Percentiles rank a stretch among this genome's conserved stretches.
Evolutionary conservation across 129 eudicot species (phyloP).

Genomic region (Escallonia rubra): DNA sequence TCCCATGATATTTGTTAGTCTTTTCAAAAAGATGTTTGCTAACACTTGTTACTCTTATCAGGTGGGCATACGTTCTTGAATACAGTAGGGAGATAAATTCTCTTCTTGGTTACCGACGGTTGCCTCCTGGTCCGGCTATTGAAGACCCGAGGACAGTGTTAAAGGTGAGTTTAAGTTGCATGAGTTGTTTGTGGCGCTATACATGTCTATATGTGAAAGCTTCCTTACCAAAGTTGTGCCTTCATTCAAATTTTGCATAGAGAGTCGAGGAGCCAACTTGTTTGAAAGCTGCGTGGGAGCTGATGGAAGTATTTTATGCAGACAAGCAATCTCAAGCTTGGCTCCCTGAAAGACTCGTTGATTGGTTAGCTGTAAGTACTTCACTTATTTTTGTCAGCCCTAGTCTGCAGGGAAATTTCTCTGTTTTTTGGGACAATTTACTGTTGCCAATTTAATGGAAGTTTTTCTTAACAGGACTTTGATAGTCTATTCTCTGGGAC

Average conservation of each 20-base stretch:
- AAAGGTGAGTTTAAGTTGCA: constrained; percentile 36
- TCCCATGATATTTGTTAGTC: constrained; percentile 3
- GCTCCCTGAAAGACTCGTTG: constrained; percentile 83
- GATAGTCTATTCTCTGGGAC: constrained; percentile 58
- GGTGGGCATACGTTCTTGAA: constrained; percentile 73
- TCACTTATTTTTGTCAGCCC: not conserved
- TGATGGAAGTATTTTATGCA: constrained; percentile 84
- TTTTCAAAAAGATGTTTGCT: constrained; percentile 5
- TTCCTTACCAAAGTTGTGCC: not conserved
- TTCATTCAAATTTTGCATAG: constrained; percentile 28
- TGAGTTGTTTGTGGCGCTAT: constrained; percentile 1
- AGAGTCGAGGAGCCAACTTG: constrained; percentile 60
- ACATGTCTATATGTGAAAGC: constrained; percentile 1
- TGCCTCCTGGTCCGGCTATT: constrained; percentile 34
- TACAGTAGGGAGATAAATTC: constrained; percentile 82
- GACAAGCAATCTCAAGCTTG: constrained; percentile 77
- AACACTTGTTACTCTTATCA: constrained; percentile 13
- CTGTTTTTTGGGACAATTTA: constrained; percentile 3
- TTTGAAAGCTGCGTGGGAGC: constrained; percentile 97
- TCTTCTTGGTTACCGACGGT: constrained; percentile 53
- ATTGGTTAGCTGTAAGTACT: constrained; percentile 86
- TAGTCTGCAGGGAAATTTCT: not conserved
- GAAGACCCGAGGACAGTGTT: constrained; percentile 71
- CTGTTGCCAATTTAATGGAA: constrained; percentile 7
- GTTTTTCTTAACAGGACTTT: constrained; percentile 56